Evolutionary conservation across 495 filamentous ascomycete genomes (phyloP).

Genomic region (Daldinia bambusicola): DNA sequence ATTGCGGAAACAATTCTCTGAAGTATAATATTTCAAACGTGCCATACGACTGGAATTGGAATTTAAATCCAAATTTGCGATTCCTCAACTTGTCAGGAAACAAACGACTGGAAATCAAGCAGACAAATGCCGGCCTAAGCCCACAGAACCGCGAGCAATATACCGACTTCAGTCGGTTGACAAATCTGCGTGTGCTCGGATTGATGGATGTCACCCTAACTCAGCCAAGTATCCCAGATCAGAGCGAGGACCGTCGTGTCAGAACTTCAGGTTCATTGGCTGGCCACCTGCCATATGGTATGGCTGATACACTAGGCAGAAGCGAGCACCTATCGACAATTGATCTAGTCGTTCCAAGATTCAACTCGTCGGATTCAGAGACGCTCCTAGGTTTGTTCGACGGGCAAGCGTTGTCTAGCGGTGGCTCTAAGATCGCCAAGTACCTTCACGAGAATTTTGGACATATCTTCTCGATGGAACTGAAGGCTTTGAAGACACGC

Average conservation of each 20-base stretch:
- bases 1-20: slow-evolving; percentile 94
- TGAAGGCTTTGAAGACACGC: slow-evolving; percentile 70
- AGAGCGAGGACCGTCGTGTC: slow-evolving; percentile 94
- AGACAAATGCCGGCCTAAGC: slow-evolving; percentile 62
- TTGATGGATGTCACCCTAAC: slow-evolving; percentile 96
- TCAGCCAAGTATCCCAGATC: slow-evolving; percentile 90
- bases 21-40: slow-evolving; percentile 99
- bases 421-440: slow-evolving; percentile 94
- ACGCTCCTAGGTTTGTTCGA: slow-evolving; percentile 95
- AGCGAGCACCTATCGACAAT: slow-evolving; percentile 97
- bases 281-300: slow-evolving; percentile 89
- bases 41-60: slow-evolving; percentile 99
- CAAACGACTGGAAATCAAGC: slow-evolving; percentile 96
- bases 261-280: slow-evolving; percentile 93
- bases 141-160: slow-evolving; percentile 73
- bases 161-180: slow-evolving; percentile 88
- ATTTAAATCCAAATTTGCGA: slow-evolving; percentile 92
- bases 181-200: slow-evolving; percentile 88
- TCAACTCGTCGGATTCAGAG: slow-evolving; percentile 91
- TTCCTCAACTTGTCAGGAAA: slow-evolving; percentile 98
- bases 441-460: slow-evolving; percentile 95
- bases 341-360: slow-evolving; percentile 93
- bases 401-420: slow-evolving; percentile 82
- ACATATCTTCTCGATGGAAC: slow-evolving; percentile 80
- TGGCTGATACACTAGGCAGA: slow-evolving; percentile 95